phyloP scores from a whole-genome alignment of 495 filamentous ascomycete species.

The Trichoderma gamsii region DNA sequence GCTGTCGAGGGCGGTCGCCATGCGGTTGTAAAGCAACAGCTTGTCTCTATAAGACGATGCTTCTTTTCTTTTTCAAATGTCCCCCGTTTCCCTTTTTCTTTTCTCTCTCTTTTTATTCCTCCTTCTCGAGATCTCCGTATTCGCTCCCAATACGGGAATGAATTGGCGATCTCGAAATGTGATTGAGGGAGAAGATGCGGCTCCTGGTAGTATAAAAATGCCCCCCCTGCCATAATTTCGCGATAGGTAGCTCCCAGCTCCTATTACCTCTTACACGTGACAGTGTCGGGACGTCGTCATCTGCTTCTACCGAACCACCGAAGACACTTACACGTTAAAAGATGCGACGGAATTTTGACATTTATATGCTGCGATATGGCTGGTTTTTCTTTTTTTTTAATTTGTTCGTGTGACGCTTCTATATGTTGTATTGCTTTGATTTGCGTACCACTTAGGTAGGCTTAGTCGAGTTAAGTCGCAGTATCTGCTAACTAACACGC shows the following conservation, averaged over 20 bases:
- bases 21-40: not conserved
- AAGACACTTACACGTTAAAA: not conserved
- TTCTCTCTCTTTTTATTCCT: not conserved
- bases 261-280: slow-evolving; percentile 1
- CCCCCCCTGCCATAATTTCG: not conserved
- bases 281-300: slow-evolving; percentile 3
- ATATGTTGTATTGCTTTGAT: not conserved
- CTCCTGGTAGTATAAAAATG: not conserved
- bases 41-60: not conserved
- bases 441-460: no score
- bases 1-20: not conserved
- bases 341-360: not conserved
- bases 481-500: no score
- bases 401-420: not conserved
- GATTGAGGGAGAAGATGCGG: not conserved
- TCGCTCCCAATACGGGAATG: not conserved
- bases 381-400: not conserved
- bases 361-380: not conserved
- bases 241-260: not conserved
- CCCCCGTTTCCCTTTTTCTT: not conserved
- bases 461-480: no score
- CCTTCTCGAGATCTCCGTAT: not conserved
- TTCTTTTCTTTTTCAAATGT: not conserved
- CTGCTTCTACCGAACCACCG: not conserved
- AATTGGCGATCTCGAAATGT: not conserved